Evolutionary conservation across 2,329 filamentous ascomycete species (phyloP).

Genomic region (Cordyceps fumosorosea): DNA sequence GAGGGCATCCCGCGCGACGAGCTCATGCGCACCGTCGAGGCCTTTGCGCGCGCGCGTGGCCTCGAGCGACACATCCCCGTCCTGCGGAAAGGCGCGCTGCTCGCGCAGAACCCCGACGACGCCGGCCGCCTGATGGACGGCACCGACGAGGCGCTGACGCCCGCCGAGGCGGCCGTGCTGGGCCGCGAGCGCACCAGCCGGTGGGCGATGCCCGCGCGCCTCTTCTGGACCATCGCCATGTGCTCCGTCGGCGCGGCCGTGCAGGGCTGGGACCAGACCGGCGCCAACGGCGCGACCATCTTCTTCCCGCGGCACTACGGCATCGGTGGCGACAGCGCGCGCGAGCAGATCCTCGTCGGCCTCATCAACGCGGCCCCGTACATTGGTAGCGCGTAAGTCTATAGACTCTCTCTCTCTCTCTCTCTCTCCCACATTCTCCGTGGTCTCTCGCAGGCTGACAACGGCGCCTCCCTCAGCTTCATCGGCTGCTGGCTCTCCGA

Average conservation of each 20-base stretch:
- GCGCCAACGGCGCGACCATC: slow-evolving; percentile 56
- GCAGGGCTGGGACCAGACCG: slow-evolving; percentile 63
- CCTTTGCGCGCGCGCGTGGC: slow-evolving; percentile 54
- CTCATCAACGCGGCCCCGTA: slow-evolving; percentile 56
- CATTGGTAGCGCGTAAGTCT: slow-evolving; percentile 34
- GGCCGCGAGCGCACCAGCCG: slow-evolving; percentile 58
- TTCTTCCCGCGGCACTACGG: slow-evolving; percentile 50
- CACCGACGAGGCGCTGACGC: slow-evolving; percentile 45
- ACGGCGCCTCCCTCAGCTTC: slow-evolving; percentile 16
- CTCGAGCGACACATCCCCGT: slow-evolving; percentile 52
- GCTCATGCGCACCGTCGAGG: slow-evolving; percentile 49
- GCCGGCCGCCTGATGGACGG: slow-evolving; percentile 55
- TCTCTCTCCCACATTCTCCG: not conserved
- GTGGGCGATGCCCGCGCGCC: slow-evolving; percentile 55
- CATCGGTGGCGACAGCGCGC: slow-evolving; percentile 28
- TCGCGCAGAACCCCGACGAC: slow-evolving; percentile 61
- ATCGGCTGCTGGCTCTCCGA: slow-evolving; percentile 63
- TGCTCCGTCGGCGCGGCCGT: slow-evolving; percentile 67
- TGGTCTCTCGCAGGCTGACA: too few relatives aligned
- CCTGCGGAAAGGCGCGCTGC: slow-evolving; percentile 63
- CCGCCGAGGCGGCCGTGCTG: slow-evolving; percentile 53
- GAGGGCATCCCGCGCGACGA: slow-evolving; percentile 44
- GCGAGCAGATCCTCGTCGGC: slow-evolving; percentile 49
- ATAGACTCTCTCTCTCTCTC: too few relatives aligned
- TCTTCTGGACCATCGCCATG: slow-evolving; percentile 61